These are phyloP conservation scores for Xylaria sp. DNA, from an alignment of 2,329 filamentous ascomycete species.

Conservation along the genomic window DNA sequence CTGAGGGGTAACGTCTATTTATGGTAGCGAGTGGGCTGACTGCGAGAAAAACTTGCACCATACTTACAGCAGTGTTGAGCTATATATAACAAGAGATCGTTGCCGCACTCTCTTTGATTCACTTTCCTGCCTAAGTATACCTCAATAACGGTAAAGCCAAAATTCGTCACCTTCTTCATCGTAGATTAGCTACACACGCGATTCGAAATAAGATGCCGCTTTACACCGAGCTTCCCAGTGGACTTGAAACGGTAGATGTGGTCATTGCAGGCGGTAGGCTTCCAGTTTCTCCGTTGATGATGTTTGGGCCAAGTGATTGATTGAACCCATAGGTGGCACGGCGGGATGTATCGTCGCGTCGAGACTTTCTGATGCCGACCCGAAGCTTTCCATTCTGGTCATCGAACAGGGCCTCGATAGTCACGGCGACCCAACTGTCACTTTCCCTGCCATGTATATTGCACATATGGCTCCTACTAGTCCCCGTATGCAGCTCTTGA, in stretches of 20 bases:
- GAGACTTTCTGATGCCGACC: conserved; percentile 26
- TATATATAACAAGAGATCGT: too few species aligned
- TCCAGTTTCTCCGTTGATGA: background rate
- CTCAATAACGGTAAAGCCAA: too few species aligned
- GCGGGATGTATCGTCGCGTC: conserved; percentile 28
- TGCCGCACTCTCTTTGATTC: too few species aligned
- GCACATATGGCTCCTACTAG: background rate
- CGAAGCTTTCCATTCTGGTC: conserved; percentile 26
- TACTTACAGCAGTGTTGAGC: too few species aligned
- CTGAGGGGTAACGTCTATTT: too few species aligned
- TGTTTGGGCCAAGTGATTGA: too few species aligned
- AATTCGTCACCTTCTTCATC: too few species aligned
- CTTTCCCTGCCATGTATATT: background rate
- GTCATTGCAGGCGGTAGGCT: background rate
- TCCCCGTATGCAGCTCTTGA: too few species aligned
- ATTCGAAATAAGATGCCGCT: background rate
- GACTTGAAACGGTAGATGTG: background rate
- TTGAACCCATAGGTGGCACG: conserved; percentile 21
- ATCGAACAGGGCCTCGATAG: conserved; percentile 12
- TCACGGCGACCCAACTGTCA: background rate
- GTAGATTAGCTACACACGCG: too few species aligned
- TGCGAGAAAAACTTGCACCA: too few species aligned
- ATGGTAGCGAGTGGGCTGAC: too few species aligned
- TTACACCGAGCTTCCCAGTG: background rate
- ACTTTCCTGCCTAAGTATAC: too few species aligned